Evolutionary conservation across 1,284 basidiomycete genomes (phyloP).

Genomic region (Pascua guehoae): DNA sequence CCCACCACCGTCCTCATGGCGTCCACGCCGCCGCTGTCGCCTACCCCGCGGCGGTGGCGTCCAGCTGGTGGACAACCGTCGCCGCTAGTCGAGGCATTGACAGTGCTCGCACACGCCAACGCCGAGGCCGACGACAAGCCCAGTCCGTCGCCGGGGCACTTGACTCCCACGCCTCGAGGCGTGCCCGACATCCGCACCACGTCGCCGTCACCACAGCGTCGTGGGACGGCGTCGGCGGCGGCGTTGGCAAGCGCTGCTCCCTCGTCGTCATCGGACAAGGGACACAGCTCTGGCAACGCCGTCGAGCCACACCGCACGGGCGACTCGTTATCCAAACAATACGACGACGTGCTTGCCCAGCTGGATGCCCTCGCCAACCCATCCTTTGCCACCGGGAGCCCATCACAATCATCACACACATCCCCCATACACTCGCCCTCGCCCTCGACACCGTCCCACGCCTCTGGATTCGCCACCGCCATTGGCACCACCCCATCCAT

Average conservation of each 20-base stretch:
- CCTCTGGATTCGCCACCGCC: no score
- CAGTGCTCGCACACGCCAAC: conserved; percentile 6
- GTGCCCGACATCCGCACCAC: conserved; percentile 32
- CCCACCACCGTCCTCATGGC: neutral
- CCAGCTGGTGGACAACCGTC: conserved; percentile 22
- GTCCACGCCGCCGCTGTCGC: conserved; percentile 39
- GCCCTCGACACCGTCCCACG: no score
- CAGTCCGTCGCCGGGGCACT: conserved; percentile 14
- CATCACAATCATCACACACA: no score
- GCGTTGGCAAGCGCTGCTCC: conserved; percentile 12
- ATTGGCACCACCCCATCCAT: no score
- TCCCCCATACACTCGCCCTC: no score
- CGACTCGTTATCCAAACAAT: conserved; percentile 14
- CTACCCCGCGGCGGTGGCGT: conserved; percentile 37
- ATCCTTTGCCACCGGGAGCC: neutral
- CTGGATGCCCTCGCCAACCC: conserved; percentile 36
- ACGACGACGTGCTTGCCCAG: conserved; percentile 37
- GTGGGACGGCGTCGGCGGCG: no score
- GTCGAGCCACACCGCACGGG: conserved; percentile 11
- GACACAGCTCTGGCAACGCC: conserved; percentile 2
- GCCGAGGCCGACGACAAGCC: conserved; percentile 11
- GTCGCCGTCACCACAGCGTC: conserved; percentile 37
- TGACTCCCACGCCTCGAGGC: neutral
- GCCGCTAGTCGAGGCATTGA: conserved; percentile 27
- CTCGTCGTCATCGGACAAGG: conserved; percentile 38